Conservation (phyloP, 495 filamentous ascomycete species). For the Aspergillus incahuasiensis region DNA sequence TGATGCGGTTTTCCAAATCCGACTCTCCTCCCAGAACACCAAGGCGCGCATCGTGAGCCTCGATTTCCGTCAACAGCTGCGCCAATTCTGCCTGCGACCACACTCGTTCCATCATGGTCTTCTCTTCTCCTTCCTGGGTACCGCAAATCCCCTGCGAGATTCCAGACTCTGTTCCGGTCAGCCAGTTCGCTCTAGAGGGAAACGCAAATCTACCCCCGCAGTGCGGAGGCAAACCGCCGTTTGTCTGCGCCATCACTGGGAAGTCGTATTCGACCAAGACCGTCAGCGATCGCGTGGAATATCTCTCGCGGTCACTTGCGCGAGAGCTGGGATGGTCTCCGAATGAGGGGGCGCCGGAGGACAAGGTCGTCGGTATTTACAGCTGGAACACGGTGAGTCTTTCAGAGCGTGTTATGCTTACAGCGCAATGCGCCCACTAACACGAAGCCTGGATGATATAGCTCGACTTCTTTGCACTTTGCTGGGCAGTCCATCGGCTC, state of each 20-base stretch:
- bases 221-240: constrained; percentile 4
- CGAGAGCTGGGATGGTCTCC: constrained; percentile 13
- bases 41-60: not conserved
- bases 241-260: constrained; percentile 11
- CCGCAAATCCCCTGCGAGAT: constrained; percentile 10
- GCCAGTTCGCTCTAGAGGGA: constrained; percentile 11
- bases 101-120: constrained; percentile 5
- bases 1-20: not conserved
- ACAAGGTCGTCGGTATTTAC: constrained; percentile 45
- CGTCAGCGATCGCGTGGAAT: constrained; percentile 6
- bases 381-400: constrained; percentile 13
- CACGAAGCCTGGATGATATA: not conserved
- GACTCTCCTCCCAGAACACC: not conserved
- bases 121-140: constrained; percentile 10
- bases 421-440: too few species aligned
- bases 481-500: constrained; percentile 18
- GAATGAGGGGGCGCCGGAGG: constrained; percentile 19
- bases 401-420: too few species aligned
- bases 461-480: constrained; percentile 13
- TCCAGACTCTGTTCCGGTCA: constrained; percentile 12
- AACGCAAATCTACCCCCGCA: constrained; percentile 6
- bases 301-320: constrained; percentile 6
- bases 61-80: not conserved
- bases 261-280: constrained; percentile 5
- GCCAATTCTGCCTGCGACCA: not conserved